Evolutionary conservation across 1,284 basidiomycete species (phyloP).

Genomic region (Mrakiaceae sp.): DNA sequence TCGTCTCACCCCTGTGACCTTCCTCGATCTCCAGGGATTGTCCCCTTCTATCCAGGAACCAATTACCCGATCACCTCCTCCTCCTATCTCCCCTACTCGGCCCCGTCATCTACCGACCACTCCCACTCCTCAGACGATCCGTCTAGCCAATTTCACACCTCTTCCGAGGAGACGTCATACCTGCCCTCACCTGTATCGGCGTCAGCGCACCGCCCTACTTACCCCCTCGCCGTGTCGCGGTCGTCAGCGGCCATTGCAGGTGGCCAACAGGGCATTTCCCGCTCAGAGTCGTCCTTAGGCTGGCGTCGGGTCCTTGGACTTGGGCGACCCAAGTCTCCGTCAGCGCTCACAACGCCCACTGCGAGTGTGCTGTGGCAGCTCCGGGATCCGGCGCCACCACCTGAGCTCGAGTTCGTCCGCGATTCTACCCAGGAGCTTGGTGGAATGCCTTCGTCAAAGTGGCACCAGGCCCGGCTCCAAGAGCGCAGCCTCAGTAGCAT

Average conservation of each 20-base stretch:
- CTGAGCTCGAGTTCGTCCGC: slow-evolving; percentile 1
- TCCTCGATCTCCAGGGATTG: slow-evolving; percentile 1
- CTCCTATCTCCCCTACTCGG: neutral
- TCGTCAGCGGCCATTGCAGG: too few species aligned
- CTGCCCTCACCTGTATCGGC: too few species aligned
- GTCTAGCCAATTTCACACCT: neutral
- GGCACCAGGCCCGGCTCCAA: neutral
- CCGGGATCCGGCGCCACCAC: slow-evolving; percentile 1
- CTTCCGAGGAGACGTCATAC: too few species aligned
- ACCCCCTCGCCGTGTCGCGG: too few species aligned
- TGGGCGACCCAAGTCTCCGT: neutral
- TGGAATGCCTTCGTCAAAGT: neutral
- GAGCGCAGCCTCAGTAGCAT: slow-evolving; percentile 3
- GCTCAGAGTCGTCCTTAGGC: neutral
- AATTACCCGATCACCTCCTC: neutral
- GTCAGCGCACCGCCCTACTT: too few species aligned
- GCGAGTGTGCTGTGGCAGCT: neutral
- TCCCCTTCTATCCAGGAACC: slow-evolving; percentile 6
- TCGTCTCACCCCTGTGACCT: neutral
- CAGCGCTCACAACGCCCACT: neutral
- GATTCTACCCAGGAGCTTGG: neutral
- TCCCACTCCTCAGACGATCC: neutral
- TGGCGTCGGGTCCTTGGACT: slow-evolving; percentile 2
- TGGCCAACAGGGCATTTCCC: neutral
- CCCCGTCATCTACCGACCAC: neutral